Conservation (phyloP, 2,329 filamentous ascomycete species). For the Phaeomoniella chlamydospora region DNA sequence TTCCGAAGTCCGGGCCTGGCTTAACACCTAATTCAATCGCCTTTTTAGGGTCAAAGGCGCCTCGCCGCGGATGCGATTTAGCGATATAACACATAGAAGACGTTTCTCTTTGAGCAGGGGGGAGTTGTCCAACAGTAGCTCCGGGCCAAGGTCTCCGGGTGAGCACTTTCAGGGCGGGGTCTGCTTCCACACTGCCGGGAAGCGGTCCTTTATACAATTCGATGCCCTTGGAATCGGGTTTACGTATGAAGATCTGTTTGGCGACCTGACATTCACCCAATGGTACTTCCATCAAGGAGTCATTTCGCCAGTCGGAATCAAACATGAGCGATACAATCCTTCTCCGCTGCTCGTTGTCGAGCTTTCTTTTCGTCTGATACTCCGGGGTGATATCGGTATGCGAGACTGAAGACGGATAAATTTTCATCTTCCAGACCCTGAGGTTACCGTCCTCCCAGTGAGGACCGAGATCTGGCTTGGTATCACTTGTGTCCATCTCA, state of each 20-base stretch:
- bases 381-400: conserved; percentile 28
- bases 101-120: conserved; percentile 48
- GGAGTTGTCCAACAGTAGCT: conserved; percentile 48
- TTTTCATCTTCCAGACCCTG: conserved; percentile 69
- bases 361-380: conserved; percentile 21
- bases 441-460: conserved; percentile 65
- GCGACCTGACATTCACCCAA: conserved; percentile 54
- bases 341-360: conserved; percentile 26
- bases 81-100: conserved; percentile 78
- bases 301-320: conserved; percentile 58
- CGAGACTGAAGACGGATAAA: conserved; percentile 27
- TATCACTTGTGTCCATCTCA: conserved; percentile 42
- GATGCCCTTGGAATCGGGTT: conserved; percentile 47
- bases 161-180: conserved; percentile 56
- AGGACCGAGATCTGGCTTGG: conserved; percentile 31
- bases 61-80: conserved; percentile 59
- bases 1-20: conserved; percentile 41
- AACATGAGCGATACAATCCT: conserved; percentile 64
- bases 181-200: conserved; percentile 32
- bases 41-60: conserved; percentile 58
- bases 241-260: conserved; percentile 54
- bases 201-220: conserved; percentile 55
- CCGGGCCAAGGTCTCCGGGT: conserved; percentile 70
- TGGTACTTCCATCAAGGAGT: conserved; percentile 52
- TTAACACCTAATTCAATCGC: conserved; percentile 53